Conservation (phyloP, 768 basidiomycete genomes). For the Podaxis sp. region DNA sequence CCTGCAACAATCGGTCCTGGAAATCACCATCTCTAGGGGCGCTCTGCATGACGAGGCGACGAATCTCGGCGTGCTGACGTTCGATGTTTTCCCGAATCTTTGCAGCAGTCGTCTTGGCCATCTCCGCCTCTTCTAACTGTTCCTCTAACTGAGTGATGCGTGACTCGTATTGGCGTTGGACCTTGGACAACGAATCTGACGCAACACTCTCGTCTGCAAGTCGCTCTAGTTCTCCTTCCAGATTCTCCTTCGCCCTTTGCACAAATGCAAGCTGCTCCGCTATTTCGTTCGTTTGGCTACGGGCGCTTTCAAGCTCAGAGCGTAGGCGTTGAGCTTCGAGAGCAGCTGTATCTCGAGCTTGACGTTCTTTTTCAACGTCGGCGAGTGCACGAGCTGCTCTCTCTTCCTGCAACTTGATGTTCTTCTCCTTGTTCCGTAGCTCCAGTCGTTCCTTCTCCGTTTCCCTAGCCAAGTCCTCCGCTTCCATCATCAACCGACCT, state of each 20-base stretch:
- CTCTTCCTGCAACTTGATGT: conserved; percentile 60
- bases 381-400: conserved; percentile 52
- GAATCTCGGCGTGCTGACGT: conserved; percentile 71
- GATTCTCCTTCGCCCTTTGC: conserved; percentile 60
- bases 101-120: conserved; percentile 45
- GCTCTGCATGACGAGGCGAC: conserved; percentile 58
- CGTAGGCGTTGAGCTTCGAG: conserved; percentile 59
- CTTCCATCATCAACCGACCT: conserved; percentile 68
- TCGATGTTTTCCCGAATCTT: conserved; percentile 64
- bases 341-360: conserved; percentile 65
- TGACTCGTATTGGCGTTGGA: conserved; percentile 64
- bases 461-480: conserved; percentile 78
- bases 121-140: conserved; percentile 58
- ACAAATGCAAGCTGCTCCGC: conserved; percentile 50
- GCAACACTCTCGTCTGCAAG: conserved; percentile 62
- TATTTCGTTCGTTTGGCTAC: conserved; percentile 56
- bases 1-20: conserved; percentile 59
- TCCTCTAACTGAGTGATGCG: conserved; percentile 63
- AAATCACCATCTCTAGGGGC: conserved; percentile 60
- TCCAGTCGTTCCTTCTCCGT: conserved; percentile 69
- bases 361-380: conserved; percentile 68
- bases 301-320: conserved; percentile 54
- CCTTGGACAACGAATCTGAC: conserved; percentile 52
- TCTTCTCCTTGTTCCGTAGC: conserved; percentile 70
- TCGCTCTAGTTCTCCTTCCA: conserved; percentile 67